Evolutionary conservation across 2,329 filamentous ascomycete genomes (phyloP).

Genomic region (Fusarium nodosum): DNA sequence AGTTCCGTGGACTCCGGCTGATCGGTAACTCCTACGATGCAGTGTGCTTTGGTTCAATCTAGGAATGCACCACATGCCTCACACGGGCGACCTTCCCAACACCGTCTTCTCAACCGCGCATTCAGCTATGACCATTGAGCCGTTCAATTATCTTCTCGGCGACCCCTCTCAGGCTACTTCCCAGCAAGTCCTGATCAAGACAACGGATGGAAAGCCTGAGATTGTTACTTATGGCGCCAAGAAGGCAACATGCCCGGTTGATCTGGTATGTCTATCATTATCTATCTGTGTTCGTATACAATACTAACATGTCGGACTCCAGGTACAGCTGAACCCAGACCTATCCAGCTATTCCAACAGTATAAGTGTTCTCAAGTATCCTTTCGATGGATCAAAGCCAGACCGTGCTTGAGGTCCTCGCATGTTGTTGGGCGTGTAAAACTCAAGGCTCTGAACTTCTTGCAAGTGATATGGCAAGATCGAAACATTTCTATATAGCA

Average conservation of each 20-base stretch:
- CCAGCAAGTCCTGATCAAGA: slow-evolving; percentile 11
- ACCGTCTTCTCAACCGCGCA: slow-evolving; percentile 4
- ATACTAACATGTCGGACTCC: not conserved
- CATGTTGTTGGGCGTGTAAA: not conserved
- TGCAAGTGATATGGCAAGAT: too few relatives aligned
- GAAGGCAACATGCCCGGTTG: slow-evolving; percentile 4
- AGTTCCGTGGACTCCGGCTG: rapidly evolving
- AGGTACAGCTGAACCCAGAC: slow-evolving; percentile 10
- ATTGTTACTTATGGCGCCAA: not conserved
- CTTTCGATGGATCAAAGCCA: slow-evolving; percentile 10
- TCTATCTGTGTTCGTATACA: rapidly evolving
- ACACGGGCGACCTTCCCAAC: slow-evolving; percentile 15
- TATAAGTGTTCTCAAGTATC: slow-evolving; percentile 3
- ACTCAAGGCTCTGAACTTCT: too few relatives aligned
- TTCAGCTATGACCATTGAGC: not conserved
- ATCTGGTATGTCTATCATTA: not conserved
- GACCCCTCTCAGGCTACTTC: slow-evolving; percentile 4
- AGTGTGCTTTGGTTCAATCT: slow-evolving; percentile 19
- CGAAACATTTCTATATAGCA: too few relatives aligned
- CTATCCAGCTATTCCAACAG: slow-evolving; percentile 9
- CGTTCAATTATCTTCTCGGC: slow-evolving; percentile 1
- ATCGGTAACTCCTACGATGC: too few relatives aligned
- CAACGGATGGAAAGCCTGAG: not conserved
- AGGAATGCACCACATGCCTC: slow-evolving; percentile 14
- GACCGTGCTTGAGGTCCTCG: not conserved